Base-by-base conservation (phyloP, 1,284 basidiomycete species). In the Heterobasidion annosum region DNA sequence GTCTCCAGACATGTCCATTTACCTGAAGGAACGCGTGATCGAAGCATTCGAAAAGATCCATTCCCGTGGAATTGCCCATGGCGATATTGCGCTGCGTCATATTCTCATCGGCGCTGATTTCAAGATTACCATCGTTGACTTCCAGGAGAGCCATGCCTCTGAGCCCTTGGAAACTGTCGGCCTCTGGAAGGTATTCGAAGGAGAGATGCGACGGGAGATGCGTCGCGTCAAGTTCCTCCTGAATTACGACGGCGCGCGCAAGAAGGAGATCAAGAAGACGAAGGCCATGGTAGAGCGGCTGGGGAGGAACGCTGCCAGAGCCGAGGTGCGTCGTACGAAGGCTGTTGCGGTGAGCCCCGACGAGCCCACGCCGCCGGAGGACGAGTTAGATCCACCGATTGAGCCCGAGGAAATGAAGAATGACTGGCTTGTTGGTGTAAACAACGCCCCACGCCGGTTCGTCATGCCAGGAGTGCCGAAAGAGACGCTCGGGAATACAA, bases 91-190 rank as follows among this genome's bases (percentile, higher is more conserved):
- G 52, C 70, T 79, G 43, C 70, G 74, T 5, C 76, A 82, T 55
- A 78, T 85, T 62, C 71, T 85, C 56, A 76, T 86, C 47, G 75
- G 76, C 2, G 79, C 70, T 2, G 79, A 83, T 59, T 76, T 72
- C 45, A 70, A 70, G 34, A 74, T 85, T 37, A 78, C 72, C 35
- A 70, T 86, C 51, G 73, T 81, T 58, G 75, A 84, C 63, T 84
- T 83, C 62, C 73, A 79, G 45, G 67, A 68, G 49, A 74, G 76
- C 59, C 69, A 72, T 33, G 71, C 74, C 4, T 54, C 68, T 6
- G 63, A 64, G n/a, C 68, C 73, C 33, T 66, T 72, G 35, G 53
- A 67, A 8, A 66, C 65, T 1, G 62, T 77, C 12, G 66, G 66
- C 12, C 64, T 84, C 3, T 56, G 60, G 25, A 59, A 57, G 25